Percentiles rank a stretch among this genome's conserved stretches.
Conservation (phyloP, 1,139 yeast genomes). For the Lodderomyces oxycetoniae region DNA sequence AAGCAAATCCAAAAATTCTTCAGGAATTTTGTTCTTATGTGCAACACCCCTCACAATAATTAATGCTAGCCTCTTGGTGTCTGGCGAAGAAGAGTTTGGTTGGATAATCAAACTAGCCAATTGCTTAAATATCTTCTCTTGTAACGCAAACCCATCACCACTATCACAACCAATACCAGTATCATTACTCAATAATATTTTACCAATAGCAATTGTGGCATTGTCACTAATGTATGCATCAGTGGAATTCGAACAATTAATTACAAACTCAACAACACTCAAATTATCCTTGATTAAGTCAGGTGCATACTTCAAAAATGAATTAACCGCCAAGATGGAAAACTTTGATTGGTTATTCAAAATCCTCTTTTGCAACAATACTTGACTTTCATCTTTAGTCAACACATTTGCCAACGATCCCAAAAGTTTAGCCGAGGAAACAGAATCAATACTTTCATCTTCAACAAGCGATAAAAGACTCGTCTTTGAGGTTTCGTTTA, state of each 20-base stretch:
- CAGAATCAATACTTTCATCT: slow-evolving; percentile 62
- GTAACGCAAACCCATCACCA: slow-evolving; percentile 14
- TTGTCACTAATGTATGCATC: slow-evolving; percentile 66
- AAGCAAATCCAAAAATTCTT: slow-evolving; percentile 51
- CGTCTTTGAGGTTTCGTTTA: slow-evolving; percentile 69
- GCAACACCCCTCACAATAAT: slow-evolving; percentile 75
- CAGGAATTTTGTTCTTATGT: slow-evolving; percentile 39
- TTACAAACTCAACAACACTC: slow-evolving; percentile 33
- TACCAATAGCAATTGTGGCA: slow-evolving; percentile 80
- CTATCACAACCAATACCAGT: too few species aligned
- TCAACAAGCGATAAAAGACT: slow-evolving; percentile 73
- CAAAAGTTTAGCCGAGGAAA: slow-evolving; percentile 71
- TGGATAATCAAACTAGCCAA: slow-evolving; percentile 46
- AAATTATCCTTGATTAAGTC: slow-evolving; percentile 29
- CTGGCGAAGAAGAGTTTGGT: slow-evolving; percentile 64
- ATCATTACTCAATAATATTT: slow-evolving; percentile 53
- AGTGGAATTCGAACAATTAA: slow-evolving; percentile 41
- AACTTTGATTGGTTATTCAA: slow-evolving; percentile 51
- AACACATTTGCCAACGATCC: slow-evolving; percentile 73
- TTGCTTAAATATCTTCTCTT: slow-evolving; percentile 36
- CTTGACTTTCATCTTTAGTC: slow-evolving; percentile 59
- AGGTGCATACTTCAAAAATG: slow-evolving; percentile 76
- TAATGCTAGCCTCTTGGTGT: slow-evolving; percentile 73
- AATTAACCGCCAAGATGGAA: slow-evolving; percentile 69
- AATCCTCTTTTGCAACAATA: slow-evolving; percentile 59